Conservation (phyloP, 1,284 basidiomycete genomes). For the Ustilago vetiveriae region DNA sequence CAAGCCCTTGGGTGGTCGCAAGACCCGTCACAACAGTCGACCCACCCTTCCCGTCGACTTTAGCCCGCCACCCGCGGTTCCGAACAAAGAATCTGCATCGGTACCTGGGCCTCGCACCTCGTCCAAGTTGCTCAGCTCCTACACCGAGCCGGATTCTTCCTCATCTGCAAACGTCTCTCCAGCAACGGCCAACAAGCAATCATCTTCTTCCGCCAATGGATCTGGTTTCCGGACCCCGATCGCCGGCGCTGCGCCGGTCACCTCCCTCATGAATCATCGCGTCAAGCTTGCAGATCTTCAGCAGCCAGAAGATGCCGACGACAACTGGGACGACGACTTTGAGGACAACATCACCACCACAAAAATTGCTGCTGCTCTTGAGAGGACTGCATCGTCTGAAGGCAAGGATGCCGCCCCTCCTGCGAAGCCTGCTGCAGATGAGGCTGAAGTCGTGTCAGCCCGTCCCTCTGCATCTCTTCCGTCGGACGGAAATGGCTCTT, state of each 20-base stretch:
- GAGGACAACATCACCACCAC: slow-evolving; percentile 88
- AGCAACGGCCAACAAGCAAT: slow-evolving; percentile 11
- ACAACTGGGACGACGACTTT: slow-evolving; percentile 98
- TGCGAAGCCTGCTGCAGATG: background rate
- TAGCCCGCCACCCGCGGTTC: slow-evolving; percentile 23
- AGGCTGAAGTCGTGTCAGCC: background rate
- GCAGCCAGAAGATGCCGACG: slow-evolving; percentile 73
- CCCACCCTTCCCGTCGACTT: slow-evolving; percentile 46
- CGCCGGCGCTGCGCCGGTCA: slow-evolving; percentile 47
- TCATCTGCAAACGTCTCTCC: background rate
- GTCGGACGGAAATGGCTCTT: background rate
- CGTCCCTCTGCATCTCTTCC: background rate
- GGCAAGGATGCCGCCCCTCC: slow-evolving; percentile 3
- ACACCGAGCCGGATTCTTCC: background rate
- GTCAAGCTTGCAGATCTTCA: slow-evolving; percentile 70
- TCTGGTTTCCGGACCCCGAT: slow-evolving; percentile 33
- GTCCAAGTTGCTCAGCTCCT: slow-evolving; percentile 8
- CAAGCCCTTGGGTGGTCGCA: slow-evolving; percentile 30
- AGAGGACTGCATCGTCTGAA: slow-evolving; percentile 14
- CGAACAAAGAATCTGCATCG: slow-evolving; percentile 2
- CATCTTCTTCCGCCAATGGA: slow-evolving; percentile 18
- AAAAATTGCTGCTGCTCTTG: slow-evolving; percentile 80
- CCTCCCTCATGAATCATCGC: slow-evolving; percentile 51
- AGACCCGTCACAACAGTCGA: slow-evolving; percentile 16
- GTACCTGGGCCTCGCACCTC: slow-evolving; percentile 2